A percentile compares a stretch with the other conserved stretches of the same genome.
Evolutionary conservation across 2,329 filamentous ascomycete species (phyloP).

Genomic region (Colletotrichum cereale): DNA sequence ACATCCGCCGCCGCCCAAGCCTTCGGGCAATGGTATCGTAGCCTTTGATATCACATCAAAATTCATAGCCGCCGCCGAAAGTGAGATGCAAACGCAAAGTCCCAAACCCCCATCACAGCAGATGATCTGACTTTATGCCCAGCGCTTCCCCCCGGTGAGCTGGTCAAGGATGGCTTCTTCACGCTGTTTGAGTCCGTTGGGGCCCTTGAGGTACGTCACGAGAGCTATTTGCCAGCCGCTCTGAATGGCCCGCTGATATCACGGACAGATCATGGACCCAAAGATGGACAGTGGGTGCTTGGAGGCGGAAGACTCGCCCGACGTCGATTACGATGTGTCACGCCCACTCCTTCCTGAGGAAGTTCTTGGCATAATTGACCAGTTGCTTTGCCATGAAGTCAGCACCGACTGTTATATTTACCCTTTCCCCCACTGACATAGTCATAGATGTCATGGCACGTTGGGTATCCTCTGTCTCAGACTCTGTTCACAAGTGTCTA

Average conservation of each 20-base stretch:
- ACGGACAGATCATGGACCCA: constrained; percentile 89
- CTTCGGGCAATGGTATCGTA: constrained; percentile 63
- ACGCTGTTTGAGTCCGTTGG: constrained; percentile 95
- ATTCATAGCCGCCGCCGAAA: constrained; percentile 65
- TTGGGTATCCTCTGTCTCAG: constrained; percentile 94
- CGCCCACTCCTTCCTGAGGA: constrained; percentile 79
- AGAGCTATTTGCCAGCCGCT: neutral
- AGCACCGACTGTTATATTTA: constrained; percentile 39
- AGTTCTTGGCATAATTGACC: constrained; percentile 93
- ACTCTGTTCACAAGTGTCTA: constrained; percentile 95
- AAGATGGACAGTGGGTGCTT: constrained; percentile 98
- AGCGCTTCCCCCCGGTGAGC: constrained; percentile 83
- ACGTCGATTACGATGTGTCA: constrained; percentile 84
- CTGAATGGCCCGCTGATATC: constrained; percentile 15
- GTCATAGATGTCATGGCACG: constrained; percentile 90
- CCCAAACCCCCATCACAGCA: too few species aligned
- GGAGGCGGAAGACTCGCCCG: constrained; percentile 81
- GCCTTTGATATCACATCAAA: constrained; percentile 69
- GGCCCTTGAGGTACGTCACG: constrained; percentile 74
- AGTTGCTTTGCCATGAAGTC: constrained; percentile 90
- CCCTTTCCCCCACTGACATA: constrained; percentile 18
- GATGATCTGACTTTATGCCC: constrained; percentile 43
- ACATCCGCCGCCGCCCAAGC: constrained; percentile 54
- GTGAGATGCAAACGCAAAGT: constrained; percentile 53
- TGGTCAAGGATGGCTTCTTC: constrained; percentile 95